Base-by-base conservation (phyloP, 2,329 filamentous ascomycete genomes). In the Apiospora hydei region DNA sequence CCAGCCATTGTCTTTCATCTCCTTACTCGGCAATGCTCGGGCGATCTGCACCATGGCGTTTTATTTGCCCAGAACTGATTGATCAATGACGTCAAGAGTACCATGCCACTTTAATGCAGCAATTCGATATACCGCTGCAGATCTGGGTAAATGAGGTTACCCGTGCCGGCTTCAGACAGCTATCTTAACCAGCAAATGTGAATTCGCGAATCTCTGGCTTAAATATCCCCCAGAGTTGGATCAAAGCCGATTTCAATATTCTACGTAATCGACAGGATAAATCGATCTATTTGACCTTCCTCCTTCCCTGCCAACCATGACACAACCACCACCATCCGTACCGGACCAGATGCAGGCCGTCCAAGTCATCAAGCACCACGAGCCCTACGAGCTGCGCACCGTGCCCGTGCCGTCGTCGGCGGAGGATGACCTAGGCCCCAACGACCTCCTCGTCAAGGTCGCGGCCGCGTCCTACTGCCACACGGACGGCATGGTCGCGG, bases 401-500 rank as follows among this genome's bases (percentile, higher is more conserved):
- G 78, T 90, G 44, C 82, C 85, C 16, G 84, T 87, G 0, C 88
- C 88, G 8, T 78, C 79, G 11, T 30, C 26, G 26, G 26, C 26
- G 26, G 26, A 26, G 0, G 11, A 57, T 0, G 71, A 79, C 21
- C 84, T 90, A 21, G 78, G 80, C 5, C 83, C 85, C 0, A 76
- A 87, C 74, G 89, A 91, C 74, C 81, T 92, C n/a, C 85, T 91
- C 47, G 83, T 91, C 76, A 89, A 89, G 78, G 82, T 90, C 69
- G 88, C 87, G 71, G 88, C 88, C 21, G 89, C 88, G 13, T 89
- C 88, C 0, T 85, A 90, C 77, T 91, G 89, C 81, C 89, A 92
- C 81, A 91, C 90, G 0, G 89, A 91, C 80, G 79, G 80, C 73
- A 89, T 91, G 86, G 88, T 90, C 4, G 75, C 77, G 8, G 76